These are phyloP conservation scores for Casuarina glauca DNA, from an alignment of 306 rosid species.

Conservation along the genomic window DNA sequence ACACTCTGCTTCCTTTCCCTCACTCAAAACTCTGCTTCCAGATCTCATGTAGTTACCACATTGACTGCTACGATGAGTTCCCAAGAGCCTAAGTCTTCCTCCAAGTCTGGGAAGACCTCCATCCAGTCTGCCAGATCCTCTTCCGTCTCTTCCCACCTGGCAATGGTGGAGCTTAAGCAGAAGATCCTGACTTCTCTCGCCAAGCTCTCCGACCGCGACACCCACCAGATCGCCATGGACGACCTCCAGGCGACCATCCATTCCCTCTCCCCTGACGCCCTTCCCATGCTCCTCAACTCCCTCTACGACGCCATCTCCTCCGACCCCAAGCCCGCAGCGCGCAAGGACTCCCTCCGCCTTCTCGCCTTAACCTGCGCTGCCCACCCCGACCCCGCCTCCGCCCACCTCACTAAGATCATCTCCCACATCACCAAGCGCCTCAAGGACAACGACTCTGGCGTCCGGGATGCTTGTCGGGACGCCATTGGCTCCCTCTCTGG, in stretches of 20 bases:
- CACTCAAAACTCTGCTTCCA: neutral
- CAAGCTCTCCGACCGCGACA: conserved; percentile 92
- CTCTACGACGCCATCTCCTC: conserved; percentile 66
- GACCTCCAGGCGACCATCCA: conserved; percentile 74
- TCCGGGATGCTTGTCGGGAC: conserved; percentile 82
- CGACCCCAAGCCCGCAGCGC: conserved; percentile 86
- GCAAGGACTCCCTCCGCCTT: conserved; percentile 73
- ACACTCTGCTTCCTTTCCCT: neutral
- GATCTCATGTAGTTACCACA: neutral
- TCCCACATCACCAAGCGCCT: conserved; percentile 64
- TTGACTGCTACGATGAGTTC: conserved; percentile 42
- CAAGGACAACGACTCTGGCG: conserved; percentile 75
- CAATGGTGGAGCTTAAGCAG: conserved; percentile 94
- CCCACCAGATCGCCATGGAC: conserved; percentile 87
- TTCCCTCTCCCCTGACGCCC: conserved; percentile 59
- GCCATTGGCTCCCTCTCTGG: conserved; percentile 62
- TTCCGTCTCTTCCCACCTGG: conserved; percentile 69
- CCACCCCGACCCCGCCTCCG: conserved; percentile 55
- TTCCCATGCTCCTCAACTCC: conserved; percentile 86
- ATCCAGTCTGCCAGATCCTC: conserved; percentile 52
- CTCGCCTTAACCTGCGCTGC: conserved; percentile 59
- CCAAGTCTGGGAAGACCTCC: conserved; percentile 48
- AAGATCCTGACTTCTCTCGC: conserved; percentile 80
- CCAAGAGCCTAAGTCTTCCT: conserved; percentile 41
- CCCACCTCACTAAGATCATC: conserved; percentile 77